phyloP scores from a whole-genome alignment of 306 rosid species.

The Trichosanthes cucumerina region DNA sequence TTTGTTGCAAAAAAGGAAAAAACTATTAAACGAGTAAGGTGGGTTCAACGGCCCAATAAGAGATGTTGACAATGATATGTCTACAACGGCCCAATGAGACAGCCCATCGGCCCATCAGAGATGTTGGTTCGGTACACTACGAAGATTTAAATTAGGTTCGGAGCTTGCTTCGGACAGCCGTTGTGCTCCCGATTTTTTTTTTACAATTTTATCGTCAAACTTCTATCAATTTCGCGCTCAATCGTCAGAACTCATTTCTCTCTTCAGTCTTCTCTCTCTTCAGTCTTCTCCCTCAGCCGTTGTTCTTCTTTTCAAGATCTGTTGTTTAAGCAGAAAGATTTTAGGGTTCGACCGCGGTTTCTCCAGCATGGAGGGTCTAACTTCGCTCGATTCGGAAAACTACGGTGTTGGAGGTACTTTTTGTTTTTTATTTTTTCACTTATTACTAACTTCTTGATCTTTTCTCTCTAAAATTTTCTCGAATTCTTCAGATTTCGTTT shows the following conservation, averaged over 20 bases:
- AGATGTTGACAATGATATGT: background rate
- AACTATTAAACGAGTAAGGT: background rate
- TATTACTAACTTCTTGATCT: background rate
- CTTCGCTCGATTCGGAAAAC: constrained; percentile 21
- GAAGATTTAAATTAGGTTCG: constrained; percentile 29
- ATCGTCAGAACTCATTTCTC: background rate
- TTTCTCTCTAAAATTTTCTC: background rate
- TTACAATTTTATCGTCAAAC: constrained; percentile 17
- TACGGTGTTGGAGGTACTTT: constrained; percentile 23
- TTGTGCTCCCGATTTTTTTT: background rate
- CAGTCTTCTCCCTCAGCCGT: background rate
- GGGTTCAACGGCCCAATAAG: background rate
- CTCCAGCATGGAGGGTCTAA: constrained; percentile 36
- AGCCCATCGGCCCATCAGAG: background rate
- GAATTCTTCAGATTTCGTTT: background rate
- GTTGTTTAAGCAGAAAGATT: background rate
- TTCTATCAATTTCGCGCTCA: background rate
- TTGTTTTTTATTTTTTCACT: constrained; percentile 6
- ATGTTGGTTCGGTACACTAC: background rate
- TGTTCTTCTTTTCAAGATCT: background rate
- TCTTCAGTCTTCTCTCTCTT: background rate
- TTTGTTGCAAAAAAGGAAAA: too few species aligned
- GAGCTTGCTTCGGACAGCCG: constrained; percentile 45
- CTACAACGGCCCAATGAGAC: background rate
- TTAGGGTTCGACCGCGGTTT: constrained; percentile 8